Conservation (phyloP, 2,329 filamentous ascomycete genomes). For the Aulographum hederae region DNA sequence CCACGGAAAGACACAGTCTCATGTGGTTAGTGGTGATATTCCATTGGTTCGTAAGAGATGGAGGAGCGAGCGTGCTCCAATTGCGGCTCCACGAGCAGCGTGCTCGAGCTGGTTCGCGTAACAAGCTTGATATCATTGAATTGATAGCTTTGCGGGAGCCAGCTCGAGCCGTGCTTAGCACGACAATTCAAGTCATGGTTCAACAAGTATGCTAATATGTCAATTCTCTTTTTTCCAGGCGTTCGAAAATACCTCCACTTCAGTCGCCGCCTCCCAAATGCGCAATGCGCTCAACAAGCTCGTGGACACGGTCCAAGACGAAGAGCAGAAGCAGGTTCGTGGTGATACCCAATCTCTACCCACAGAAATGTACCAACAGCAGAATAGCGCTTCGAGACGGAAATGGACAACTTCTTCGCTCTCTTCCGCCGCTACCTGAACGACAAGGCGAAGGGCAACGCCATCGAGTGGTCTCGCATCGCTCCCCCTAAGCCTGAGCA, state of each 20-base stretch:
- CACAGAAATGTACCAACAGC: slow-evolving; percentile 5
- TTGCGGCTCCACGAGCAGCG: too few relatives aligned
- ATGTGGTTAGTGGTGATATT: slow-evolving; percentile 53
- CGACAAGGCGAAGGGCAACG: slow-evolving; percentile 96
- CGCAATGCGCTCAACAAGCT: slow-evolving; percentile 91
- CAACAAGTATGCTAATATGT: too few relatives aligned
- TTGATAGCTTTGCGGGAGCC: too few relatives aligned
- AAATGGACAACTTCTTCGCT: slow-evolving; percentile 99
- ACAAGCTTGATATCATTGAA: too few relatives aligned
- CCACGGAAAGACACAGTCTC: slow-evolving; percentile 70
- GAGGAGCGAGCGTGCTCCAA: too few relatives aligned
- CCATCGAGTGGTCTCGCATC: slow-evolving; percentile 92
- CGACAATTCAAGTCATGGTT: too few relatives aligned
- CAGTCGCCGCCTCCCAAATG: slow-evolving; percentile 96
- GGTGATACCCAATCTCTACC: slow-evolving; percentile 3
- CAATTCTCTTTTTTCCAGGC: slow-evolving; percentile 44
- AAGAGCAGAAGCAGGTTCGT: slow-evolving; percentile 56
- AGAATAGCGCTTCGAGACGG: slow-evolving; percentile 74
- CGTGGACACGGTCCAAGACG: slow-evolving; percentile 73
- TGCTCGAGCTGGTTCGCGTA: too few relatives aligned
- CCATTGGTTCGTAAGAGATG: too few relatives aligned
- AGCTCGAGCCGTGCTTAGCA: too few relatives aligned
- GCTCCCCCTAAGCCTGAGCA: slow-evolving; percentile 81
- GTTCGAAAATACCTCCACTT: slow-evolving; percentile 98
- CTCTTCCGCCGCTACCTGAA: slow-evolving; percentile 97